A percentile compares a stretch with the other conserved stretches of the same genome.
Conservation (phyloP, 2,329 filamentous ascomycete species). For the Acephala macrosclerotiorum region DNA sequence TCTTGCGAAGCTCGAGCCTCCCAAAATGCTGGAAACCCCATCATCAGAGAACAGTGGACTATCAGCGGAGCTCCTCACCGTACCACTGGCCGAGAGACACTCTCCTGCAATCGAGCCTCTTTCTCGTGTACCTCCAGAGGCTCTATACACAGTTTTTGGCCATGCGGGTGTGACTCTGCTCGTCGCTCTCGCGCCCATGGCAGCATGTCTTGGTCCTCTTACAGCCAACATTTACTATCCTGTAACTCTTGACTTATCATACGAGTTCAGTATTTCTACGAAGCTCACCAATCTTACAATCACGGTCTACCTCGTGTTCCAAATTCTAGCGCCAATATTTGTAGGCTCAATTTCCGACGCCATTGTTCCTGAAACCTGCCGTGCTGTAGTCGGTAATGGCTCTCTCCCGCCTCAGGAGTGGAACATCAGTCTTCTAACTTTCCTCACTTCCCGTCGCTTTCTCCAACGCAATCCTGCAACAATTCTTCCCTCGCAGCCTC, state of each 20-base stretch:
- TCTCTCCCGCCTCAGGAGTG: slow-evolving; percentile 57
- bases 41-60: not conserved
- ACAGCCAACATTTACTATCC: slow-evolving; percentile 11
- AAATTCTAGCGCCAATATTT: slow-evolving; percentile 58
- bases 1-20: not conserved
- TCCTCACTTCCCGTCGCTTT: slow-evolving; percentile 53
- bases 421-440: slow-evolving; percentile 3
- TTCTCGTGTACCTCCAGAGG: not conserved
- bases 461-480: slow-evolving; percentile 51
- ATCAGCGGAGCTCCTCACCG: not conserved
- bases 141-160: slow-evolving; percentile 5
- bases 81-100: not conserved
- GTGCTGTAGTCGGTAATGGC: slow-evolving; percentile 33
- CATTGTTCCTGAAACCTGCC: slow-evolving; percentile 39
- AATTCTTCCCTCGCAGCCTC: slow-evolving; percentile 50
- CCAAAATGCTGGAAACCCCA: not conserved
- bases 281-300: not conserved
- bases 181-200: not conserved
- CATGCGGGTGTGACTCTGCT: not conserved
- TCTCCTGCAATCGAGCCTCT: not conserved
- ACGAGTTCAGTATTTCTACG: not conserved
- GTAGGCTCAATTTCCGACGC: slow-evolving; percentile 62
- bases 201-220: slow-evolving; percentile 1
- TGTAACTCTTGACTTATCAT: not conserved
- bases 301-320: slow-evolving; percentile 2